Conservation (phyloP, 1,139 yeast species). For the Entelexis paramagnoliae region DNA sequence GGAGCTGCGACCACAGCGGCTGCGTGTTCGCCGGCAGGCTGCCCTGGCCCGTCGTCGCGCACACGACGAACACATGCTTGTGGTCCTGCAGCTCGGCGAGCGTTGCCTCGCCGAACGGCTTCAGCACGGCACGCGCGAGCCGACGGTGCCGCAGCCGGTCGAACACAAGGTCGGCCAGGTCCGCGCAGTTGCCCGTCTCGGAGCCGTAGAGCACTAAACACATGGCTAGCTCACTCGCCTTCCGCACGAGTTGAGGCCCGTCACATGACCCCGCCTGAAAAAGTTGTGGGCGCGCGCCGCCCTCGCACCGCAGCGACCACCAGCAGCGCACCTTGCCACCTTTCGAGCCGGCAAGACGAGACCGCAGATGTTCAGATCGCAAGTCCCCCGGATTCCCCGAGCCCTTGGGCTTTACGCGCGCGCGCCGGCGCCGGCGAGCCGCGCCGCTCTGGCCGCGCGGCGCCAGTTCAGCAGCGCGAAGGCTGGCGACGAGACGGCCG, state of each 20-base stretch:
- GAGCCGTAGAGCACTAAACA: conserved; percentile 61
- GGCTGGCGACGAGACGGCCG: conserved; percentile 18
- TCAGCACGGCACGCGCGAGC: conserved; percentile 39
- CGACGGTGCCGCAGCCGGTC: conserved; percentile 36
- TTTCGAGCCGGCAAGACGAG: no score
- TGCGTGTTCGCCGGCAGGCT: conserved; percentile 73
- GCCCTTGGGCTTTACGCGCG: conserved; percentile 7
- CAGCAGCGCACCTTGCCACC: not conserved
- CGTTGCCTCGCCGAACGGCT: conserved; percentile 54
- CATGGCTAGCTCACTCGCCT: no score
- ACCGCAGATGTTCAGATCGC: not conserved
- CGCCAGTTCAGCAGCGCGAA: conserved; percentile 23
- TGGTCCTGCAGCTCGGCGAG: conserved; percentile 32
- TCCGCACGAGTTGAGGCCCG: no score
- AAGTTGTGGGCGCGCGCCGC: not conserved
- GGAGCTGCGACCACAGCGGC: conserved; percentile 61
- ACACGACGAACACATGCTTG: conserved; percentile 51
- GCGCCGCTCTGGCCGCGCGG: not conserved
- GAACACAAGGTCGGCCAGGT: conserved; percentile 60
- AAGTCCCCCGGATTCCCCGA: conserved; percentile 2
- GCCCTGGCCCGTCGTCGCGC: conserved; percentile 95
- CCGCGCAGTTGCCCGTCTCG: conserved; percentile 88
- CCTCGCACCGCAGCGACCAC: no score
- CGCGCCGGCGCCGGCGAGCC: not conserved
- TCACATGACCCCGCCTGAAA: conserved; percentile 3